Percentiles rank a stretch among this genome's conserved stretches.
Conservation (phyloP, 1,284 basidiomycete species). For the Ustilago cynodontis region DNA sequence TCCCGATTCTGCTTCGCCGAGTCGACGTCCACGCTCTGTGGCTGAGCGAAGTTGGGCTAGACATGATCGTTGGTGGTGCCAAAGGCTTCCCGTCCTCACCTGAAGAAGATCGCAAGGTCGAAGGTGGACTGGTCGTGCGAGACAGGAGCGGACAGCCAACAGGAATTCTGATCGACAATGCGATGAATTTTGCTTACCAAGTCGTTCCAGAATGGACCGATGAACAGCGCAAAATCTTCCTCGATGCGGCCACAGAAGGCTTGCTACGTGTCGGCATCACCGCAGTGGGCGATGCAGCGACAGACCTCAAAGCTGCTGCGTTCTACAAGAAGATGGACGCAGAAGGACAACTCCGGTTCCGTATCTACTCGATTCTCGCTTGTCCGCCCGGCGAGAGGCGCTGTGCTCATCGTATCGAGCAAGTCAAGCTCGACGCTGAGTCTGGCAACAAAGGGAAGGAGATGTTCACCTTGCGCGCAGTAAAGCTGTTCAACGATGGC, state of each 20-base stretch:
- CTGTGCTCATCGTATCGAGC: conserved; percentile 33
- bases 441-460: background rate
- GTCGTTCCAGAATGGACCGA: conserved; percentile 57
- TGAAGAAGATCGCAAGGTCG: conserved; percentile 72
- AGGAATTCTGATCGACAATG: conserved; percentile 73
- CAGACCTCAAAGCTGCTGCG: conserved; percentile 33
- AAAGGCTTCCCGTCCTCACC: conserved; percentile 66
- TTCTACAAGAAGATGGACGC: conserved; percentile 49
- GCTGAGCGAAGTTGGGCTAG: conserved; percentile 79
- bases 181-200: conserved; percentile 63
- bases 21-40: conserved; percentile 86
- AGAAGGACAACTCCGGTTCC: conserved; percentile 38
- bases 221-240: conserved; percentile 75
- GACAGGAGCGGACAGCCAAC: conserved; percentile 78
- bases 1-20: conserved; percentile 27
- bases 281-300: conserved; percentile 59
- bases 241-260: conserved; percentile 77
- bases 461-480: conserved; percentile 62
- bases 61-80: conserved; percentile 29
- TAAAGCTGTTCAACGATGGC: conserved; percentile 87
- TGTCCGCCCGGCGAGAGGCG: conserved; percentile 41
- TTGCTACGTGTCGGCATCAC: conserved; percentile 79
- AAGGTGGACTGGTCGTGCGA: conserved; percentile 82
- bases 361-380: conserved; percentile 57
- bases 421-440: conserved; percentile 13